Percentiles rank a stretch among this genome's conserved stretches.
phyloP scores from a whole-genome alignment of 176 grass and related monocot genomes.

The Dendrocalamus sinicus region DNA sequence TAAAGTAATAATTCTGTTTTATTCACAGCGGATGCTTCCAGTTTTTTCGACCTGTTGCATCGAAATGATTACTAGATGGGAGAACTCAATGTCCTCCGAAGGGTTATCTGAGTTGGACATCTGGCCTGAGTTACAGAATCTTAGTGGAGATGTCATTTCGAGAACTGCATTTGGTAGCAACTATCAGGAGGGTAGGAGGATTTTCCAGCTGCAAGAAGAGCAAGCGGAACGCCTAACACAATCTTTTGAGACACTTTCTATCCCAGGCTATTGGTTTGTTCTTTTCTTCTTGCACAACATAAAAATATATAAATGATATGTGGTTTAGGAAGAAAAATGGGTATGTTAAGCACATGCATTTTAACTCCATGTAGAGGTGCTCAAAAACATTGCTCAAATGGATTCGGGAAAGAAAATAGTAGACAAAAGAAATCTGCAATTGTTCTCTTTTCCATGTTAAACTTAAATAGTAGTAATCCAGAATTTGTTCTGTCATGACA shows the following conservation, averaged over 20 bases:
- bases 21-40: conserved; percentile 60
- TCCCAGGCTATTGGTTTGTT: conserved; percentile 59
- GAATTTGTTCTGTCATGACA: conserved; percentile 15
- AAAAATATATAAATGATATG: background rate
- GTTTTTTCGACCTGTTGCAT: conserved; percentile 61
- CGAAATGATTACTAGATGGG: conserved; percentile 73
- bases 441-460: background rate
- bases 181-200: conserved; percentile 70
- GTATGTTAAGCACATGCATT: background rate
- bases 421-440: background rate
- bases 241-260: conserved; percentile 45
- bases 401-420: background rate
- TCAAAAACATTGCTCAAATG: background rate
- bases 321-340: background rate
- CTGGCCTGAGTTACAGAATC: conserved; percentile 67
- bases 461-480: background rate
- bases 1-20: conserved; percentile 12
- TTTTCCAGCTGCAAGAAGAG: conserved; percentile 75
- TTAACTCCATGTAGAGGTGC: background rate
- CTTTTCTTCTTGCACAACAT: background rate
- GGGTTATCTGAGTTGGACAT: conserved; percentile 65
- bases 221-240: conserved; percentile 45
- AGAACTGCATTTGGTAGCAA: conserved; percentile 78
- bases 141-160: conserved; percentile 81
- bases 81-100: conserved; percentile 43